Base-by-base conservation (phyloP, 352 stramenopile species). In the Peronosclerospora sorghi region DNA sequence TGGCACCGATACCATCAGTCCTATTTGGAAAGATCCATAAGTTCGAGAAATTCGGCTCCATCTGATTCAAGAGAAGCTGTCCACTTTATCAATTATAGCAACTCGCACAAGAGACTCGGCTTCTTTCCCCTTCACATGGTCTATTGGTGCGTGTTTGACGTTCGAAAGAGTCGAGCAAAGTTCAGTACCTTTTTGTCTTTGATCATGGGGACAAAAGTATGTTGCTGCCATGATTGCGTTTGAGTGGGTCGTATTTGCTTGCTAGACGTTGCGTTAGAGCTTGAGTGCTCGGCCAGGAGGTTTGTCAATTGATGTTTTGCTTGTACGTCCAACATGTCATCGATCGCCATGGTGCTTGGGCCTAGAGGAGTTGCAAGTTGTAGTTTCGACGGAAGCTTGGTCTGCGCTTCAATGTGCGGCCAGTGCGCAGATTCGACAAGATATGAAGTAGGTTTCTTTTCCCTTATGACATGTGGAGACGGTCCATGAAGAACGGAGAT, bases 1-100 rank as follows among this genome's bases (percentile, higher is more conserved):
- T 20, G 87, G 89, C 94, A 73, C 44, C 81, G 84, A 1, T 97
- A 96, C 59, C 96, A 97, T 56, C 87, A 95, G 24, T 83, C 88
- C 6, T 96, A 97, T 56, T 73, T 96, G 44, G 68, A 89, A 32
- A 62, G 82, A 9, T 92, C 95, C 29, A 68, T 60, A 34, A 65
- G 64, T 35, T 97, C 88, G 87, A 87, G 97, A 51, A 84, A n/a
- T n/a, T 26, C 21, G 6, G 21, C 21, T 26, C 6, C 21, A 26
- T 26, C 6, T 26, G 21, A 26, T 26, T 26, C 21, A 26, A 26
- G 21, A 26, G 21, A 26, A 92, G 28, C 86, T 90, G 48, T 62
- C 96, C 7, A 82, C n/a, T n/a, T n/a, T n/a, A n/a, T n/a, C n/a
- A n/a, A n/a, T n/a, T n/a, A n/a, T n/a, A n/a, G n/a, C n/a, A n/a